These are phyloP conservation scores for Strobilomyces echinocephalus DNA, from an alignment of 768 basidiomycete species.

Conservation along the genomic window DNA sequence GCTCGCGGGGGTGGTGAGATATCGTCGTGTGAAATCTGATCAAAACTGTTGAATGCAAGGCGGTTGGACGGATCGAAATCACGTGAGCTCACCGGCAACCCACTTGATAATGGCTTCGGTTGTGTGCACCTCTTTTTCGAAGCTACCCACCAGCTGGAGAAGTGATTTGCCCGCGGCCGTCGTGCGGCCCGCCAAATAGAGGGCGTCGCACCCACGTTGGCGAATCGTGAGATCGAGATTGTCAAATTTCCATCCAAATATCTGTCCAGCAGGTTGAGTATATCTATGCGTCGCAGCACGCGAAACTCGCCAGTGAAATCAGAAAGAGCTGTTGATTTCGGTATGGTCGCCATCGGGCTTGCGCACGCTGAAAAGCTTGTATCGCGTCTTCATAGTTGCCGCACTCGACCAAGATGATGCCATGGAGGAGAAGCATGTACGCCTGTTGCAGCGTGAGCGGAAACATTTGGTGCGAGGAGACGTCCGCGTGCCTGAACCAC, in stretches of 20 bases:
- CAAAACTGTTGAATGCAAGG: too few species aligned
- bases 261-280: too few species aligned
- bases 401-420: not conserved
- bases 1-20: not conserved
- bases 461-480: not conserved
- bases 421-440: not conserved
- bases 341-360: not conserved
- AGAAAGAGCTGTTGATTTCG: not conserved
- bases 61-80: too few species aligned
- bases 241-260: too few species aligned
- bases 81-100: not conserved
- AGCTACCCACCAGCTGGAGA: not conserved
- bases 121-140: not conserved
- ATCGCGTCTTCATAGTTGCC: not conserved
- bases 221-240: too few species aligned
- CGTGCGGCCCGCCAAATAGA: not conserved
- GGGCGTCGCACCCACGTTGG: not conserved
- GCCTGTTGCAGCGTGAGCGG: not conserved
- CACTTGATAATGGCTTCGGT: not conserved
- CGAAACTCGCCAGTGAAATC: not conserved
- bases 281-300: too few species aligned
- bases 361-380: not conserved
- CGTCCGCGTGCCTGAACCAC: not conserved
- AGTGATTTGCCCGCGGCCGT: not conserved
- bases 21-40: not conserved